Conservation (phyloP, 2,329 filamentous ascomycete genomes). For the Stylonectria norvegica region DNA sequence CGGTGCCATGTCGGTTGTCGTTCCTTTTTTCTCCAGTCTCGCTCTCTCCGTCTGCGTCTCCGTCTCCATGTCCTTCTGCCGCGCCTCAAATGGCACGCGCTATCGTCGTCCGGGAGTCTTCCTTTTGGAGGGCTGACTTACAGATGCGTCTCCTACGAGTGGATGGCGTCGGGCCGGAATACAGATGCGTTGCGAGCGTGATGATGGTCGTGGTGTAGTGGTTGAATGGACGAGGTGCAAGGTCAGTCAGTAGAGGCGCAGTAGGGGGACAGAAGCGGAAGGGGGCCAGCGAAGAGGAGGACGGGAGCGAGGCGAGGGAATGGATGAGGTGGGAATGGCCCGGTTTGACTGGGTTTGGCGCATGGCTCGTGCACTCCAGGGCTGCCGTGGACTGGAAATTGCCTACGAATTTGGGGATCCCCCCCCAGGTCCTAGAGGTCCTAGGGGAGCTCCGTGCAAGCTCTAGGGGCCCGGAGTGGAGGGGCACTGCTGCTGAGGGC, state of each 20-base stretch:
- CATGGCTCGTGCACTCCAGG: too few relatives aligned
- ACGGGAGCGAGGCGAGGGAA: conserved; percentile 19
- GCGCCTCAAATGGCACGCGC: conserved; percentile 7
- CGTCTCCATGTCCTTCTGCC: conserved; percentile 9
- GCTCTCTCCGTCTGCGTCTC: conserved; percentile 5
- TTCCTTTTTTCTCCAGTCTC: conserved; percentile 13
- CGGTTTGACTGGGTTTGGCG: conserved; percentile 14
- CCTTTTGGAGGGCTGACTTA: conserved; percentile 17
- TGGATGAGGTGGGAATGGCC: conserved; percentile 12
- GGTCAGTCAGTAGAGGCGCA: too few relatives aligned
- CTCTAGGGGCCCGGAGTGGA: too few relatives aligned
- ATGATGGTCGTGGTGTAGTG: too few relatives aligned
- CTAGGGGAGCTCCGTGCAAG: too few relatives aligned
- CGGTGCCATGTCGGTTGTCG: conserved; percentile 12
- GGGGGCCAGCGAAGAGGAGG: conserved; percentile 21
- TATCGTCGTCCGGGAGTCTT: conserved; percentile 9
- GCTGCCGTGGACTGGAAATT: too few relatives aligned
- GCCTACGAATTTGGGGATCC: too few relatives aligned
- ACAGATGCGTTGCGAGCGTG: too few relatives aligned
- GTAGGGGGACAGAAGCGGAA: too few relatives aligned
- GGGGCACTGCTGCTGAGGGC: too few relatives aligned
- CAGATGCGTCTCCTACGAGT: conserved; percentile 22
- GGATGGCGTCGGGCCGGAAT: conserved; percentile 22
- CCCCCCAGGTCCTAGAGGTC: too few relatives aligned
- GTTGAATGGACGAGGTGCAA: too few relatives aligned